These are phyloP conservation scores for Luzula sylvatica DNA, from an alignment of 176 grass and related monocot genomes.

Conservation along the genomic window DNA sequence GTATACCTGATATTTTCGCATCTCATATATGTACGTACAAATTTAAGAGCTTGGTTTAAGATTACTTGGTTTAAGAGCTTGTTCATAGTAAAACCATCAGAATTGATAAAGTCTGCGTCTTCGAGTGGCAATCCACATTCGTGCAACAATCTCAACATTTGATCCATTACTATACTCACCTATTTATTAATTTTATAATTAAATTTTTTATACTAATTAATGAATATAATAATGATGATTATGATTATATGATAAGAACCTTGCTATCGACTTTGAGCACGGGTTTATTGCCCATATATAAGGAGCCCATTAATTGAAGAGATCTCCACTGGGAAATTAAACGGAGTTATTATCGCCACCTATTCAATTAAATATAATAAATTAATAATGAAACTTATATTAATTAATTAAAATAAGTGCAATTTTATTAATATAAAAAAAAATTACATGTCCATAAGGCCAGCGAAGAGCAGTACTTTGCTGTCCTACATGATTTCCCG, in stretches of 20 bases:
- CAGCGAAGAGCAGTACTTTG: constrained; percentile 84
- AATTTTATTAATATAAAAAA: constrained; percentile 1
- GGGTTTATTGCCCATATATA: constrained; percentile 99
- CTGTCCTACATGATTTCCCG: constrained; percentile 91
- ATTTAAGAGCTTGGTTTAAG: too few species aligned
- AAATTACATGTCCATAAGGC: constrained; percentile 91
- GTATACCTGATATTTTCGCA: too few species aligned
- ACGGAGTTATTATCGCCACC: constrained; percentile 94
- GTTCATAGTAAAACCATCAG: constrained; percentile 89
- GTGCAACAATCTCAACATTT: constrained; percentile 87
- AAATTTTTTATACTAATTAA: constrained; percentile 1
- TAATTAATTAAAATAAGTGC: too few species aligned
- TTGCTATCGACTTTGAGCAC: constrained; percentile 98
- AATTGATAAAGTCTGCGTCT: constrained; percentile 92
- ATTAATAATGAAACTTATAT: not conserved
- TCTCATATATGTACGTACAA: too few species aligned
- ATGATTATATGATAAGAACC: constrained; percentile 26
- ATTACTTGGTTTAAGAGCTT: constrained; percentile 73
- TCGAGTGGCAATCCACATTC: constrained; percentile 74
- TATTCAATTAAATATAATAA: constrained; percentile 28
- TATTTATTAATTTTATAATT: constrained; percentile 23
- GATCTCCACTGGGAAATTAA: constrained; percentile 96
- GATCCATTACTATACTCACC: constrained; percentile 98
- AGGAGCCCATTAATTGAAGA: constrained; percentile 93
- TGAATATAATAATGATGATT: constrained; percentile 4